These are phyloP conservation scores for Auricularia sp. DNA, from an alignment of 768 basidiomycete genomes.

Conservation along the genomic window DNA sequence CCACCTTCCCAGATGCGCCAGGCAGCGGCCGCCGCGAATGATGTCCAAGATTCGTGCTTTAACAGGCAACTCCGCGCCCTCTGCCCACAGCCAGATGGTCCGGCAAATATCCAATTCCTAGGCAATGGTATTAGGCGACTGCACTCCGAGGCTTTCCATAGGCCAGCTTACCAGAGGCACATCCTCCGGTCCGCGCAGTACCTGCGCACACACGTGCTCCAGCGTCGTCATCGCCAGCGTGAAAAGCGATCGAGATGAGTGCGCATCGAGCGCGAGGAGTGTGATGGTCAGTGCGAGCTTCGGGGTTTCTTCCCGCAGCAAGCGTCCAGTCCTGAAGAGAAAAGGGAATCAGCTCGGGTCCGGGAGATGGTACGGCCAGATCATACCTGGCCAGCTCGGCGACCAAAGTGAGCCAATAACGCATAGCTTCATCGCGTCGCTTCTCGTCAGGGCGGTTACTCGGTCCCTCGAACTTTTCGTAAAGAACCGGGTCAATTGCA, in stretches of 20 bases:
- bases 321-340: no score
- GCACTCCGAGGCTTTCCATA: not conserved
- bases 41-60: not conserved
- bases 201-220: slow-evolving; percentile 23
- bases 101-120: not conserved
- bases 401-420: slow-evolving; percentile 11
- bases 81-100: not conserved
- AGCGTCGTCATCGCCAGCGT: slow-evolving; percentile 27
- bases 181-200: slow-evolving; percentile 37
- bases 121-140: not conserved
- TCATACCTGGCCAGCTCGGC: not conserved
- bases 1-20: slow-evolving; percentile 24
- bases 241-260: slow-evolving; percentile 36
- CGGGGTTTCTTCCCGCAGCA: no score
- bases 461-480: slow-evolving; percentile 15
- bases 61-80: not conserved
- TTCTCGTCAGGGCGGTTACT: slow-evolving; percentile 26
- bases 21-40: slow-evolving; percentile 3
- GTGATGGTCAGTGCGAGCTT: slow-evolving; percentile 29
- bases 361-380: no score
- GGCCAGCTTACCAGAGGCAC: slow-evolving; percentile 26
- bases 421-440: slow-evolving; percentile 30
- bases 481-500: slow-evolving; percentile 14
- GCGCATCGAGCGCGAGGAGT: slow-evolving; percentile 5
- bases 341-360: no score